Conservation (phyloP, 78 protist genomes). For the Emiliania huxleyi region DNA sequence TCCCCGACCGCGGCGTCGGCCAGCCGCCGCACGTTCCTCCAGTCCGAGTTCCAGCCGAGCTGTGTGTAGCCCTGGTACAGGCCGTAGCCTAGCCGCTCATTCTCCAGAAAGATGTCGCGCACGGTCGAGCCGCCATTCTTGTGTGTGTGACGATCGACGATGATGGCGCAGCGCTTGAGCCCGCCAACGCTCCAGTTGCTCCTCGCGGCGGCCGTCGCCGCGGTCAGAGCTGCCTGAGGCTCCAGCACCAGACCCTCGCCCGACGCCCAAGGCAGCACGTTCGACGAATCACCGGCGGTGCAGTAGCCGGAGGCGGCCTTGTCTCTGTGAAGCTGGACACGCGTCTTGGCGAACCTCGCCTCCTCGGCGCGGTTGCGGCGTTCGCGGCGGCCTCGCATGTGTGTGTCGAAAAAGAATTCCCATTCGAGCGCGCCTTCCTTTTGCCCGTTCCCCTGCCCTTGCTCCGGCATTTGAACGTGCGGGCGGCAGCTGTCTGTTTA, state of each 20-base stretch:
- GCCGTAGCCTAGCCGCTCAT: not conserved
- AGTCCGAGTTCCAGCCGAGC: not conserved
- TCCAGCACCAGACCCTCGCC: not conserved
- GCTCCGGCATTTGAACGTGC: too few species aligned
- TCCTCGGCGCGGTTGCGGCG: too few species aligned
- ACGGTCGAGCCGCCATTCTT: constrained; percentile 16
- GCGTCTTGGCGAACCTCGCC: too few species aligned
- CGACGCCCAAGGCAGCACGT: not conserved
- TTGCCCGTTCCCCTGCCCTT: too few species aligned
- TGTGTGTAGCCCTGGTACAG: constrained; percentile 5
- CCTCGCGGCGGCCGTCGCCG: not conserved
- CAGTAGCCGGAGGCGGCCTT: not conserved
- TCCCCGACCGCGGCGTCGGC: not conserved
- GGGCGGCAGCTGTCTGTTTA: too few species aligned
- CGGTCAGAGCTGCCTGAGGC: not conserved
- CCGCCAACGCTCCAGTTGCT: too few species aligned
- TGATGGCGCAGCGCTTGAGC: not conserved
- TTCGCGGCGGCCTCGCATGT: too few species aligned
- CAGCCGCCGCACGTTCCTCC: not conserved
- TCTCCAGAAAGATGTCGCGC: not conserved
- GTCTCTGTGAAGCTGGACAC: too few species aligned
- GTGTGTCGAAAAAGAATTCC: too few species aligned
- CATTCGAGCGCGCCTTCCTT: too few species aligned
- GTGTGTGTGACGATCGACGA: constrained; percentile 6
- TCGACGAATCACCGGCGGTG: not conserved